Base-by-base conservation (phyloP, 257 asterid genomes). In the Nicotiana sylvestris region DNA sequence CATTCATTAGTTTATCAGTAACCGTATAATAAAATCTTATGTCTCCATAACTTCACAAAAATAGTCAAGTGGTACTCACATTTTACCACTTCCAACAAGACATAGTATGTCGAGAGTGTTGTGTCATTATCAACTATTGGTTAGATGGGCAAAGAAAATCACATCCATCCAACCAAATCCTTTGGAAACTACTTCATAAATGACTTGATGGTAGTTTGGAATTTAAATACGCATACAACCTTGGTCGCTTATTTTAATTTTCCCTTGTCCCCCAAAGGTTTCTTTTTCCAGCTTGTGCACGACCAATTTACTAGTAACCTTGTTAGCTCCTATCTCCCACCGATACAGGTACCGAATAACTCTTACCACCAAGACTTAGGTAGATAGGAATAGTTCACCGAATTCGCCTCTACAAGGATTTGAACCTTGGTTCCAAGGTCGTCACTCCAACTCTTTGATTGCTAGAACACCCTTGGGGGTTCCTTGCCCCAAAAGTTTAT, bases 1-100 rank as follows among this genome's bases (percentile, higher is more conserved):
- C 76, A 35, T 35, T 39, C 10, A 39, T 10, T 39, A 69, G 77
- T 39, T 69, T 43, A 69, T 4, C 77, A 68, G 4, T 68, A 18
- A 18, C 16, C 7, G 9, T 68, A 37, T 9, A 17, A 67, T 33
- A 33, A 67, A 67, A 37, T 69, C 9, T n/a, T 68, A 9, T 17
- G 76, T 67, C 77, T 37, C 77, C 39, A 15, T 18, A 18, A 37
- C 56, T 35, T 69, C 32, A 16, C n/a, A 49, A 69, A 18, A 69
- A 18, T n/a, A 69, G 32, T 37, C 32, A 39, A 18, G 56, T 69
- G 4, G 56, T 68, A 37, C 32, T 18, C 55, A 18, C 39, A 18
- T 68, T 68, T 68, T 39, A 68, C 77, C 69, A 17, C 77, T 68
- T 68, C 17, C 77, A 68, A 53, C 56, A 37, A 68, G 56, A 68